Evolutionary conservation across 2,329 filamentous ascomycete species (phyloP), one percentile per base, ranked within the genome.

Genomic region (Aureobasidium leucospermi): DNA sequence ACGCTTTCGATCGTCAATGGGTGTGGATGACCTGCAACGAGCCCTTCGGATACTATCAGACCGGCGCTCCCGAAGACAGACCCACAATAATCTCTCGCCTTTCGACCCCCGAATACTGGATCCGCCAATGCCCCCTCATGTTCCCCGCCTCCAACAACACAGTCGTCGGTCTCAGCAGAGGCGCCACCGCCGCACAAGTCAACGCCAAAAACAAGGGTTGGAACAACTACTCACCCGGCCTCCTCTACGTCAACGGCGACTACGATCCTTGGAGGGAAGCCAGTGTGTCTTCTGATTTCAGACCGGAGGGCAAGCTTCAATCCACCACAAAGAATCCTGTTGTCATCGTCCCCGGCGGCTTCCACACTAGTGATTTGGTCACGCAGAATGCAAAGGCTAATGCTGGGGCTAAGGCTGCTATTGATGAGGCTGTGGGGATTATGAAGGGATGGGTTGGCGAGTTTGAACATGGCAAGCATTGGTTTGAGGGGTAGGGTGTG

Each of bases 11-110:
- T 63, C 71, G 81, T 0, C 80, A 83, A 62, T 86, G 82, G 82
- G 68, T 74, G 7, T 86, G 83, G 83, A 77, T 85, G 70, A 74
- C 78, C 1, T 86, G 84, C 74, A 85, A 86, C 66, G 81, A 86
- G 67, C 82, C 83, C n/a, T 79, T 82, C 60, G 79, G 73, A 59
- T 82, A 78, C 69, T 85, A 78, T 76, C 80, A 83, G 67, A 77
- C 78, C 61, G 79, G 78, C 19, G 80, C 81, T 6, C 81, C 82
- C 0, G 48, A 66, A 4, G 69, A 67, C 58, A 68, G 65, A 0
- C 70, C 76, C 3, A 75, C 73, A n/a, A 74, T 85, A 45, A 77
- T 82, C 57, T 82, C 80, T 15, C 77, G 80, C 28, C 71, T 82
- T 7, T 74, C 81, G 48, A 76, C 67, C 10, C 68, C 75, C 2